Base-by-base conservation (phyloP, 2,329 filamentous ascomycete genomes). In the Didymella segeticola region DNA sequence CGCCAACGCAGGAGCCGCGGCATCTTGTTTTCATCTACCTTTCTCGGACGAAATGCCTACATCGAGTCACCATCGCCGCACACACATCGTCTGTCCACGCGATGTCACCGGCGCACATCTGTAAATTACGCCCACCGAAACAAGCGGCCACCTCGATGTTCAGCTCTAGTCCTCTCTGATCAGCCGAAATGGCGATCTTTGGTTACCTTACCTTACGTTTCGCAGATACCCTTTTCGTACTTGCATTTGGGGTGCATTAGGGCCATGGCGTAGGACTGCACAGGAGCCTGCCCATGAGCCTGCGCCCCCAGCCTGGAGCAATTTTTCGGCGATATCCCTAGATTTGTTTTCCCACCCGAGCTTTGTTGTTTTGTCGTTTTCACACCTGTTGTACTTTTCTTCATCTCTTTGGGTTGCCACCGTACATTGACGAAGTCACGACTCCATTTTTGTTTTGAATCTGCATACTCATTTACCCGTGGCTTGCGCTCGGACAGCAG, bases 241-340 rank as follows among this genome's bases (percentile, higher is more conserved):
- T 48, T 53, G 50, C 53, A 55, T 59, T 53, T 53, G 36, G 53
- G 47, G 50, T 62, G 49, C 56, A 45, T 53, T 43, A 43, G 50
- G 47, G 39, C 47, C 49, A 56, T 45, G 56, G 56, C 60, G 62
- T 45, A 62, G 45, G 47, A 50, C 30, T 14, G 36, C 36, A 45
- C 33, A 43, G 42, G 42, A 55, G 49, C 26, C 53, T 55, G 33
- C 27, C 30, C 47, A 43, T 50, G 19, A 48, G 19, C 49, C 49
- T 58, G 57, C 59, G 55, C 63, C 54, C 55, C 62, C 12, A 42
- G 63, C 62, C 58, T 48, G 22, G 36, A 50, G 51, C 53, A 62
- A 56, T 38, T 56, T 51, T 57, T 60, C 57, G 49, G 64, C 63
- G 64, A 70, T 70, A 70, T 68, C 65, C 63, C 63, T 70, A 48